Evolutionary conservation across 805 yeast genomes (phyloP).

Genomic region (Schizosaccharomyces octosporus): DNA sequence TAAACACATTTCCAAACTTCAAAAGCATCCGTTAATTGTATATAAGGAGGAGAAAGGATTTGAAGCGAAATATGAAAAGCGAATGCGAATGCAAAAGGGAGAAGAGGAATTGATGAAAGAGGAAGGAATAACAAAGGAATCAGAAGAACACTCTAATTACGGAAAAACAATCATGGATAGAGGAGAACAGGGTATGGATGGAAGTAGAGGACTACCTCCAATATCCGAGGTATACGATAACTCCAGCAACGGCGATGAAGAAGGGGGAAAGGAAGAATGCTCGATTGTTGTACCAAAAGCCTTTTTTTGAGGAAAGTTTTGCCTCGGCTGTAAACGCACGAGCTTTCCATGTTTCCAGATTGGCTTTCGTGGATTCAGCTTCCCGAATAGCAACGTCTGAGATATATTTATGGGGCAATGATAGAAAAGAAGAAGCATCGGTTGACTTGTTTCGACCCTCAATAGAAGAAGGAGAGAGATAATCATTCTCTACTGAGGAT

Average conservation of each 20-base stretch:
- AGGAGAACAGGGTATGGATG: too few species aligned
- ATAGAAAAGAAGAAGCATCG: neutral
- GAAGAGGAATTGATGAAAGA: too few species aligned
- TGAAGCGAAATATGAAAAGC: too few species aligned
- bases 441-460: neutral
- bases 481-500: too few species aligned
- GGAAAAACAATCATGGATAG: too few species aligned
- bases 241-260: neutral
- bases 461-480: too few species aligned
- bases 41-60: too few species aligned
- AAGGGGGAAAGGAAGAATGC: neutral
- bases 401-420: neutral
- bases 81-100: too few species aligned
- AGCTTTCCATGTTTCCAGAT: neutral
- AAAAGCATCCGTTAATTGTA: too few species aligned
- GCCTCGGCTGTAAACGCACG: neutral
- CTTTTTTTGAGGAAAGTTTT: neutral
- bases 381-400: neutral
- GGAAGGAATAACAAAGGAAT: too few species aligned
- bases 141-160: too few species aligned
- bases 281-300: neutral
- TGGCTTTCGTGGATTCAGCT: neutral
- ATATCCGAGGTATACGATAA: neutral
- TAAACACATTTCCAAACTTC: too few species aligned
- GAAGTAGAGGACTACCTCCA: neutral